Conservation (phyloP, 768 basidiomycete species). For the Mrakia frigida region DNA sequence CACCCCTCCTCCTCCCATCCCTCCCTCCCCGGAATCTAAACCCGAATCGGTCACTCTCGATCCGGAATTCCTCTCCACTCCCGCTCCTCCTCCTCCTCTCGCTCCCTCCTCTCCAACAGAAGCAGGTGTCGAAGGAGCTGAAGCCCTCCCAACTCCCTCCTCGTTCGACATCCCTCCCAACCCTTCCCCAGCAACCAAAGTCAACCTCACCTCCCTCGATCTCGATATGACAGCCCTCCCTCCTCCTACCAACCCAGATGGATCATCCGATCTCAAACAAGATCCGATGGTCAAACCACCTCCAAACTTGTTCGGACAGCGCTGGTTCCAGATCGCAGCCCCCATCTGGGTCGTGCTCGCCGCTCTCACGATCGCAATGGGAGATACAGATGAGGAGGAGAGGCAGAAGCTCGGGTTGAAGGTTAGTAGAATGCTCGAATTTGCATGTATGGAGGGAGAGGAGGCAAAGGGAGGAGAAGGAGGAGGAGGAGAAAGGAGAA, state of each 20-base stretch:
- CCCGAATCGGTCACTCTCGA: neutral
- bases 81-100: constrained; percentile 1
- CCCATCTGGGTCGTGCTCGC: neutral
- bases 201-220: constrained; percentile 8
- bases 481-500: neutral
- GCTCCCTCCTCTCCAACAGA: constrained; percentile 8
- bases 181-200: neutral
- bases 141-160: neutral
- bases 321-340: constrained; percentile 13
- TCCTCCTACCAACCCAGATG: neutral
- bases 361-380: neutral
- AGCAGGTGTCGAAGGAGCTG: neutral
- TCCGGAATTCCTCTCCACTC: constrained; percentile 12
- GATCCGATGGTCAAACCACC: constrained; percentile 11
- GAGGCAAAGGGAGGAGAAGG: neutral
- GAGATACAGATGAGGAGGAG: constrained; percentile 5
- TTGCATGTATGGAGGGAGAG: neutral
- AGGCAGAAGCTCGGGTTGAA: constrained; percentile 13
- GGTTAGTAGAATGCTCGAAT: neutral
- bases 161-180: neutral
- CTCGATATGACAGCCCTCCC: neutral
- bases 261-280: neutral
- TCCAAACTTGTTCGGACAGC: neutral
- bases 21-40: neutral
- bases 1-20: neutral